Conservation (phyloP, 129 eudicot species). For the Chrysanthemum makinoi region DNA sequence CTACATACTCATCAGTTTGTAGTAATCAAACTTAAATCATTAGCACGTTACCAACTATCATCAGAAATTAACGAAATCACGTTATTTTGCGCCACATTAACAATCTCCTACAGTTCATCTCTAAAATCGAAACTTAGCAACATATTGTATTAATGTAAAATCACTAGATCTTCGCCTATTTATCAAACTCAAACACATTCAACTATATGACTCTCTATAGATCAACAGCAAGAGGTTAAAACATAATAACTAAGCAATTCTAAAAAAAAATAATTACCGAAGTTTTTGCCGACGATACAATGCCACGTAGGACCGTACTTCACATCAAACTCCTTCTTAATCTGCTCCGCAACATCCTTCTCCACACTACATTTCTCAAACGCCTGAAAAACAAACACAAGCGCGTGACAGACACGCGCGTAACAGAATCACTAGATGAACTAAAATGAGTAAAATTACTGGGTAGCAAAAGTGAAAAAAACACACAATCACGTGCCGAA, state of each 20-base stretch:
- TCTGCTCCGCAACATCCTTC: constrained; percentile 95
- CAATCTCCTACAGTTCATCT: no score
- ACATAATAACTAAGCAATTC: no score
- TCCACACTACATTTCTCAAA: constrained; percentile 93
- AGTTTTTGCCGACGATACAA: constrained; percentile 97
- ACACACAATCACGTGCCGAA: no score
- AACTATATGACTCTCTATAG: no score
- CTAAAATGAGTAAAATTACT: background rate
- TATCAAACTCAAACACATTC: no score
- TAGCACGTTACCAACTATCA: constrained; percentile 6
- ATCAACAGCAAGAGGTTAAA: no score
- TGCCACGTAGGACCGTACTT: constrained; percentile 99
- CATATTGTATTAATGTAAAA: no score
- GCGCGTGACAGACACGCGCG: background rate
- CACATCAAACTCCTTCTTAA: constrained; percentile 91
- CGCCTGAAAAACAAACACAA: constrained; percentile 45
- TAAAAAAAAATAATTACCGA: constrained; percentile 42
- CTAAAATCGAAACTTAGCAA: no score
- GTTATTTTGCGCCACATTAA: no score
- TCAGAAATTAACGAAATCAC: background rate
- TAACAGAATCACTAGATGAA: background rate
- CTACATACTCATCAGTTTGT: background rate
- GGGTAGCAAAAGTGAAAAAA: no score
- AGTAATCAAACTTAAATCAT: background rate
- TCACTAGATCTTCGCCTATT: no score